Evolutionary conservation across 768 basidiomycete species (phyloP), one percentile per base, ranked within the genome.

Genomic region (Russula abietina): DNA sequence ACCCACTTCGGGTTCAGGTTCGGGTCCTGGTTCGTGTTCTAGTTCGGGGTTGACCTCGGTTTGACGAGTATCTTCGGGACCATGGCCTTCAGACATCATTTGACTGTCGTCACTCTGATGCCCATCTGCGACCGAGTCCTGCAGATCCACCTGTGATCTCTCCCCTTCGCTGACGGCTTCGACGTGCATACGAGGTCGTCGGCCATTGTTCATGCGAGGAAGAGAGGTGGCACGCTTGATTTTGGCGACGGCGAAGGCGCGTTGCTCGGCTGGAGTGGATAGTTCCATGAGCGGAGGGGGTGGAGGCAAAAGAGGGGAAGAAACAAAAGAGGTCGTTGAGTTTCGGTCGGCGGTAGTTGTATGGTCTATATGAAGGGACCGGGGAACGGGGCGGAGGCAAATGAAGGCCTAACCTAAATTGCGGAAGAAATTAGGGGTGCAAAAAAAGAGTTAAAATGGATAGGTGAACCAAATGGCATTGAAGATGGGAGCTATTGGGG

Each of bases 221-320:
- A 96, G 75, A 17, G 93, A 95, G 59, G 93, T 91, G 48, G 94
- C 93, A 69, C 94, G 86, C 76, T 89, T 93, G 67, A 97, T 83
- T 76, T 87, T 93, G 50, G 91, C 91, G 52, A 96, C 88, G 12
- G 93, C 90, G 59, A 84, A 83, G 71, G 91, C 90, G 64, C 94
- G 86, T 74, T 93, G 88, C 73, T 94, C 89, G 30, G 83, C 83
- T 75, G 81, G 77, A 12, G 78, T 75, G 50, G 78, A 68, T 58
- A 70, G 71, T 67, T 81, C 75, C 75, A 76, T 77, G 39, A 9
- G 32, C 10, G 11, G 32, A 49, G 32, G 32, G 62, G 43, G 24
- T 24, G 56, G 50, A 14, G 10, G 49, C 14, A 49, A 49, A 52
- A 17, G 32, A 32, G 58, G 48, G 54, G 54, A 59, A 55, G 10